These are phyloP conservation scores for Amaranthus tricolor DNA, from an alignment of 179 eudicot species.

Conservation along the genomic window DNA sequence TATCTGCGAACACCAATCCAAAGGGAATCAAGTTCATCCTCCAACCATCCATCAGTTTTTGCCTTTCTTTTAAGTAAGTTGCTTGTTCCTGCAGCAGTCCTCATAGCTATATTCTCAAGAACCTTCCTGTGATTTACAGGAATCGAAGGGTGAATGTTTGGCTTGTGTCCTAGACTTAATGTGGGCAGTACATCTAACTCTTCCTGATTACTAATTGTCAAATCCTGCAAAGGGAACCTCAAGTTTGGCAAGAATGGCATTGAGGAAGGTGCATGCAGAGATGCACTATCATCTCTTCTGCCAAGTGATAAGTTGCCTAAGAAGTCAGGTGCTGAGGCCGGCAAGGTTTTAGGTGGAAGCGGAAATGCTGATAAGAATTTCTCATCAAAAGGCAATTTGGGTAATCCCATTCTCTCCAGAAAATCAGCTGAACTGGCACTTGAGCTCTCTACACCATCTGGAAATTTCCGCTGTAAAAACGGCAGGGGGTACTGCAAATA, in stretches of 20 bases:
- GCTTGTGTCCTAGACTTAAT: constrained; percentile 58
- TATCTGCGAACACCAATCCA: constrained; percentile 99
- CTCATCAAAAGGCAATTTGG: constrained; percentile 70
- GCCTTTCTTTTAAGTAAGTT: constrained; percentile 54
- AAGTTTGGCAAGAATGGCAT: constrained; percentile 62
- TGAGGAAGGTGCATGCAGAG: constrained; percentile 40
- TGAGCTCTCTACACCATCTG: constrained; percentile 46
- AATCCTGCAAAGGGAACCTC: constrained; percentile 48
- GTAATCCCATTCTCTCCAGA: constrained; percentile 65
- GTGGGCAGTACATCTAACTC: constrained; percentile 52
- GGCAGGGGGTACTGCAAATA: constrained; percentile 55
- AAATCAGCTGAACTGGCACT: constrained; percentile 48
- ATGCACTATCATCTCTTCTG: constrained; percentile 41
- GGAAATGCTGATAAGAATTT: constrained; percentile 49
- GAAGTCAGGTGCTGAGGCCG: constrained; percentile 46
- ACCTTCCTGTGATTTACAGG: constrained; percentile 89
- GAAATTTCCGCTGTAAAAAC: constrained; percentile 40
- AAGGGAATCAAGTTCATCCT: constrained; percentile 94
- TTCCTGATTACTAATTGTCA: constrained; percentile 37
- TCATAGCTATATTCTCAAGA: constrained; percentile 83
- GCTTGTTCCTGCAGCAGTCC: constrained; percentile 69
- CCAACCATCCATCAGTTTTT: constrained; percentile 78
- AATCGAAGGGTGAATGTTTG: constrained; percentile 46
- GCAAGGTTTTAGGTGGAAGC: constrained; percentile 46
- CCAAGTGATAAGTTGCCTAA: constrained; percentile 71